Evolutionary conservation across 2,329 filamentous ascomycete species (phyloP).

Genomic region (Nigrospora oryzae): DNA sequence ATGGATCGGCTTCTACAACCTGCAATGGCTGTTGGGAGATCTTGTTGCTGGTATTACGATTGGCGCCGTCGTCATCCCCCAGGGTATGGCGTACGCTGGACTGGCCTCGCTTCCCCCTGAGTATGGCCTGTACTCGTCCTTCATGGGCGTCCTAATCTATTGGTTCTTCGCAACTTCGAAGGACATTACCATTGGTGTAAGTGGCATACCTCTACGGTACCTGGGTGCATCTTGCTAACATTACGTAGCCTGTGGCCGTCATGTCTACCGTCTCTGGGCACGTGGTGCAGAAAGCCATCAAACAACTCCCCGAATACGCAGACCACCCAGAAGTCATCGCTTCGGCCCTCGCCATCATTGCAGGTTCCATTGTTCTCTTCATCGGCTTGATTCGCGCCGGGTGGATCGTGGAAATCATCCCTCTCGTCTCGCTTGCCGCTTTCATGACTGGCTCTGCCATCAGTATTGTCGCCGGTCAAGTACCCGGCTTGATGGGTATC

Average conservation of each 20-base stretch:
- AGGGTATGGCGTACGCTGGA: slow-evolving; percentile 90
- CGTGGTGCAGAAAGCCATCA: slow-evolving; percentile 59
- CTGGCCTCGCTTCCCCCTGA: slow-evolving; percentile 73
- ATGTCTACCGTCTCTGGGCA: slow-evolving; percentile 87
- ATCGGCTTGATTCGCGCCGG: slow-evolving; percentile 75
- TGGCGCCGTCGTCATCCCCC: slow-evolving; percentile 74
- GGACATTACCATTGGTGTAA: slow-evolving; percentile 90
- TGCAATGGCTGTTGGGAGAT: slow-evolving; percentile 83
- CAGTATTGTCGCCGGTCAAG: slow-evolving; percentile 77
- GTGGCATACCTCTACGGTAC: slow-evolving; percentile 20
- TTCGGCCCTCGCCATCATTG: slow-evolving; percentile 68
- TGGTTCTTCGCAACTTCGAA: slow-evolving; percentile 99
- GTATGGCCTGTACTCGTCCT: slow-evolving; percentile 89
- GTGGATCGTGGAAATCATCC: slow-evolving; percentile 90
- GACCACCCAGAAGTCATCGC: slow-evolving; percentile 58
- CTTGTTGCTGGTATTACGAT: slow-evolving; percentile 72
- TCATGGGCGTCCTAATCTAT: slow-evolving; percentile 90
- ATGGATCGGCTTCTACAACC: slow-evolving; percentile 88
- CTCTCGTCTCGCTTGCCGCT: slow-evolving; percentile 79
- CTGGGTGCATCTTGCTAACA: slow-evolving; percentile 7
- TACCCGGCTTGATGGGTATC: slow-evolving; percentile 76
- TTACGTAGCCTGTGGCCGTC: slow-evolving; percentile 73
- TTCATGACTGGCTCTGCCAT: slow-evolving; percentile 97
- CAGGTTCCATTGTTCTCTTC: slow-evolving; percentile 66
- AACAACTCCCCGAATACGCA: slow-evolving; percentile 42